phyloP scores from a whole-genome alignment of 208 protist genomes.

The Naegleria gruberi region DNA sequence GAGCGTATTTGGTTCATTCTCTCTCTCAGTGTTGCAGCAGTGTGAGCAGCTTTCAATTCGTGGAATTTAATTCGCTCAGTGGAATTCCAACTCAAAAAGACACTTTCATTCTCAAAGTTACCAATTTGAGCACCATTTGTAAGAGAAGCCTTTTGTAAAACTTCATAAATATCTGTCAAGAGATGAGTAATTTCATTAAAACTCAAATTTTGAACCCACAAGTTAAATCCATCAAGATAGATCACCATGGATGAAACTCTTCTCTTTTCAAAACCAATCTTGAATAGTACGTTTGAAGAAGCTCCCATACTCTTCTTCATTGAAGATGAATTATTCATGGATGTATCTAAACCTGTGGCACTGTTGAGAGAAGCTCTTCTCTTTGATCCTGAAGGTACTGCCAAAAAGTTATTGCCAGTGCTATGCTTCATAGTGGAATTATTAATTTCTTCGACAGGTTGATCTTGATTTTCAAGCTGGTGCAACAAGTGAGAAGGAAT shows the following conservation, averaged over 20 bases:
- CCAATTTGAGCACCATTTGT: not conserved
- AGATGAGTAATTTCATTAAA: not conserved
- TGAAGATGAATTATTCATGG: no score
- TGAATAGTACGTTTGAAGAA: not conserved
- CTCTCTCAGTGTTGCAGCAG: not conserved
- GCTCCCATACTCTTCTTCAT: not conserved
- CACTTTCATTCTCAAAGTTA: not conserved
- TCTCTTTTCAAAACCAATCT: not conserved
- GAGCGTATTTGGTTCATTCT: not conserved
- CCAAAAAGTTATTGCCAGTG: no score
- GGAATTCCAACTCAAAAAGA: not conserved
- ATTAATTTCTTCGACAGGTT: not conserved
- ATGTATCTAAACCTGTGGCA: no score
- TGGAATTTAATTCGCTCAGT: not conserved
- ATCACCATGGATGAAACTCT: not conserved
- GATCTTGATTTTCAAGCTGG: not conserved
- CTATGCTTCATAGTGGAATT: not conserved
- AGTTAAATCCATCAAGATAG: not conserved
- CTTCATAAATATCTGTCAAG: not conserved
- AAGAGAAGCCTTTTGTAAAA: not conserved
- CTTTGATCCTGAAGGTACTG: no score
- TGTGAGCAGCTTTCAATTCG: not conserved
- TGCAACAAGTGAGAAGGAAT: not conserved
- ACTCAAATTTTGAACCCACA: not conserved
- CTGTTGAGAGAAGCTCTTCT: not conserved